These are phyloP conservation scores for Aspergillus baeticus DNA, from an alignment of 495 filamentous ascomycete genomes.

Conservation along the genomic window DNA sequence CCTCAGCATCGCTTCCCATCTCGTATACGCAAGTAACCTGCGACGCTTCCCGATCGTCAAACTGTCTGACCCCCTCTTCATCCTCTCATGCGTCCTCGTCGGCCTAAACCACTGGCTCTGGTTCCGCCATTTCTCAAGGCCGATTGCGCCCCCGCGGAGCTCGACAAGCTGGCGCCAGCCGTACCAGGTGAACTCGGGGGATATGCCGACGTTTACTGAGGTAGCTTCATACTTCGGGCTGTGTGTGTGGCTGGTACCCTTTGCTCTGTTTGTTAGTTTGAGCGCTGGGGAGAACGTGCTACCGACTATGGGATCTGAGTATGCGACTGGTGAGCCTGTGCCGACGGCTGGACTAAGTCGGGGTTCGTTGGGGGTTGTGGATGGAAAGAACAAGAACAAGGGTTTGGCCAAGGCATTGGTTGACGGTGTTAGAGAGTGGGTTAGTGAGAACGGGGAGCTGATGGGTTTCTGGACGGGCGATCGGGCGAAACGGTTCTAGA, in stretches of 20 bases:
- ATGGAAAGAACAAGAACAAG: constrained; percentile 59
- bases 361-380: constrained; percentile 33
- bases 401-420: constrained; percentile 91
- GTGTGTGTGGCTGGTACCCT: constrained; percentile 95
- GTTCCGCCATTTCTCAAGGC: constrained; percentile 87
- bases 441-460: constrained; percentile 68
- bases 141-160: constrained; percentile 29
- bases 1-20: constrained; percentile 78
- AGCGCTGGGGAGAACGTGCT: constrained; percentile 93
- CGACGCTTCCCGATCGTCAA: constrained; percentile 85
- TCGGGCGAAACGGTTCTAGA: constrained; percentile 40
- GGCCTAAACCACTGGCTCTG: constrained; percentile 93
- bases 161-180: constrained; percentile 48
- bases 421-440: constrained; percentile 69
- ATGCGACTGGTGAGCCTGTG: constrained; percentile 58
- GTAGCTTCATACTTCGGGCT: constrained; percentile 95
- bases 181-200: constrained; percentile 52
- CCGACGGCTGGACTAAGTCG: constrained; percentile 38
- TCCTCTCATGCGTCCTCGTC: constrained; percentile 82
- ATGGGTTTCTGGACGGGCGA: constrained; percentile 69
- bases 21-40: constrained; percentile 87
- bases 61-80: constrained; percentile 82
- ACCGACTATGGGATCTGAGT: constrained; percentile 76
- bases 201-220: constrained; percentile 85
- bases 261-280: constrained; percentile 89